Percentiles rank a stretch among this genome's conserved stretches.
Conservation (phyloP, 805 yeast genomes). For the Vanderwaltozyma polyspora region DNA sequence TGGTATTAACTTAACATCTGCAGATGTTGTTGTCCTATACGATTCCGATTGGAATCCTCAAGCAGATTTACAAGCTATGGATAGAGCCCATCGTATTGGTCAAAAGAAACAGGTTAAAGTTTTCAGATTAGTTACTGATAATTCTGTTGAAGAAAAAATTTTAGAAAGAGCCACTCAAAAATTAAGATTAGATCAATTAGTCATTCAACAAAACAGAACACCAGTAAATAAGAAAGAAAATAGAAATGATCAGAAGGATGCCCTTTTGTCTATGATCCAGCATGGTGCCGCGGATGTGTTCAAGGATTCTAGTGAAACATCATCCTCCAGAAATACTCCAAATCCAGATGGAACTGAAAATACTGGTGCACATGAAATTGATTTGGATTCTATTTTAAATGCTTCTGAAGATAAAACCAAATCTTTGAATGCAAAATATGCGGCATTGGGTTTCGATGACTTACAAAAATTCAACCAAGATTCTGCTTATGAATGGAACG, state of each 20-base stretch:
- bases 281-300: slow-evolving; percentile 66
- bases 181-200: slow-evolving; percentile 67
- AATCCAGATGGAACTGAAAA: slow-evolving; percentile 17
- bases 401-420: slow-evolving; percentile 55
- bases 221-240: slow-evolving; percentile 21
- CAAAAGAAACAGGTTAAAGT: slow-evolving; percentile 78
- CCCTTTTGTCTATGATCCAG: slow-evolving; percentile 70
- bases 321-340: slow-evolving; percentile 19
- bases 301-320: slow-evolving; percentile 11
- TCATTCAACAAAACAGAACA: slow-evolving; percentile 63
- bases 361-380: slow-evolving; percentile 33
- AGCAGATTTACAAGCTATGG: slow-evolving; percentile 84
- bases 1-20: slow-evolving; percentile 74
- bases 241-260: slow-evolving; percentile 44
- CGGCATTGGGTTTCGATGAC: slow-evolving; percentile 62
- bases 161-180: slow-evolving; percentile 75
- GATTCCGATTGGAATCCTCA: slow-evolving; percentile 89
- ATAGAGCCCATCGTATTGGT: slow-evolving; percentile 81
- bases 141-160: slow-evolving; percentile 76
- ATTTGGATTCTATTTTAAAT: slow-evolving; percentile 48
- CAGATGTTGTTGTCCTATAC: slow-evolving; percentile 62
- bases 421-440: slow-evolving; percentile 51
- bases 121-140: slow-evolving; percentile 65
- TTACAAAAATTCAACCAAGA: slow-evolving; percentile 64
- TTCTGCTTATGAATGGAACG: slow-evolving; percentile 81